Percentiles rank a stretch among this genome's conserved stretches.
phyloP scores from a whole-genome alignment of 2,329 filamentous ascomycete species.

The Penicillium griseofulvum region DNA sequence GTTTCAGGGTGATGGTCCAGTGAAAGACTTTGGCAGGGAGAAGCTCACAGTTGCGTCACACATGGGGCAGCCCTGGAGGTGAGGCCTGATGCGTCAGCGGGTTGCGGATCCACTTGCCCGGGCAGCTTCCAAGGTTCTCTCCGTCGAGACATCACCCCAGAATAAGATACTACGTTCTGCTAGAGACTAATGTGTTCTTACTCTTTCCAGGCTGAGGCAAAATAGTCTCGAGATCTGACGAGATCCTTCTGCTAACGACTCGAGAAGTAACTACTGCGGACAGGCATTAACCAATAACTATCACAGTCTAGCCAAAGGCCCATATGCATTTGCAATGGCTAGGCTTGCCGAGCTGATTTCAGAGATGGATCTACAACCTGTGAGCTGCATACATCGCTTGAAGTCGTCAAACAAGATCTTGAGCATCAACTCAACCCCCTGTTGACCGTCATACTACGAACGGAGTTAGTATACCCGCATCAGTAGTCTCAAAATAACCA shows the following conservation, averaged over 20 bases:
- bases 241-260: too few relatives aligned
- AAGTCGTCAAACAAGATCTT: constrained; percentile 35
- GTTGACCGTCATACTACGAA: constrained; percentile 30
- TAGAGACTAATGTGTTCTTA: too few relatives aligned
- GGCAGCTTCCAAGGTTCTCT: too few relatives aligned
- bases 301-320: background rate
- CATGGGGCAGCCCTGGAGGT: too few relatives aligned
- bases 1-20: background rate
- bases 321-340: constrained; percentile 20
- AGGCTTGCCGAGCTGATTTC: constrained; percentile 24
- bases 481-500: background rate
- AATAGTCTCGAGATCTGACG: too few relatives aligned
- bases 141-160: too few relatives aligned
- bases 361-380: constrained; percentile 25
- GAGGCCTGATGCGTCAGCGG: too few relatives aligned
- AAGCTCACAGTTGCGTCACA: constrained; percentile 7
- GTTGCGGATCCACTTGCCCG: too few relatives aligned
- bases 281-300: too few relatives aligned
- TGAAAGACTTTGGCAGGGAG: background rate
- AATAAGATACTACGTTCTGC: too few relatives aligned
- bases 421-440: constrained; percentile 32
- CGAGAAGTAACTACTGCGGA: too few relatives aligned
- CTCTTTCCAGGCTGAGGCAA: too few relatives aligned
- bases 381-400: constrained; percentile 30
- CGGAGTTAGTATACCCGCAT: constrained; percentile 5